Evolutionary conservation across 1,139 yeast genomes (phyloP).

Genomic region (Debaryomyces nepalensis): DNA sequence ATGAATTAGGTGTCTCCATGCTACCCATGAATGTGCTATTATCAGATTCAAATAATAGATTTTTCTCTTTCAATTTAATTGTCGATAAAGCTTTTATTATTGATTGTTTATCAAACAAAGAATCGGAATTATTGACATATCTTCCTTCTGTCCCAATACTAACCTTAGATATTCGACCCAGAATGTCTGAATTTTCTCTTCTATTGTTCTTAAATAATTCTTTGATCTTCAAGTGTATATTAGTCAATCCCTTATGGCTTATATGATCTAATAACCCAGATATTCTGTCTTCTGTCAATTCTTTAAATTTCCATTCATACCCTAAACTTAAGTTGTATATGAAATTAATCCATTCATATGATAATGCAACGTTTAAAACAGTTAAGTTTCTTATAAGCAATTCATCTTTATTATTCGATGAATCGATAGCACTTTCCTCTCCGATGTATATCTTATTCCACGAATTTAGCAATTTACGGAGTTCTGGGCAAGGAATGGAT

Average conservation of each 20-base stretch:
- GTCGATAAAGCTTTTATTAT: slow-evolving; percentile 28
- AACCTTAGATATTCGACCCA: slow-evolving; percentile 2
- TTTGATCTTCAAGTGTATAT: slow-evolving; percentile 29
- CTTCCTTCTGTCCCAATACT: too few species aligned
- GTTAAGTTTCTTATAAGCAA: slow-evolving; percentile 39
- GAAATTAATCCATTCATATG: slow-evolving; percentile 46
- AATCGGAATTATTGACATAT: slow-evolving; percentile 14
- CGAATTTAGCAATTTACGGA: slow-evolving; percentile 29
- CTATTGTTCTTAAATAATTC: slow-evolving; percentile 25
- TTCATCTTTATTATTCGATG: slow-evolving; percentile 26
- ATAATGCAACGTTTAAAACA: slow-evolving; percentile 32
- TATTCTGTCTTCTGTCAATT: slow-evolving; percentile 37
- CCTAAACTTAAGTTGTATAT: slow-evolving; percentile 44
- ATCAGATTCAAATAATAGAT: slow-evolving; percentile 39
- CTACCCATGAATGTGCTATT: slow-evolving; percentile 23
- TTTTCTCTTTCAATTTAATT: slow-evolving; percentile 27
- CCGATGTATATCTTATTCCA: slow-evolving; percentile 51
- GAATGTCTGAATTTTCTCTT: slow-evolving; percentile 13
- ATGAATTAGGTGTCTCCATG: slow-evolving; percentile 21
- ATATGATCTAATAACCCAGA: slow-evolving; percentile 37
- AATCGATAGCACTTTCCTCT: slow-evolving; percentile 12
- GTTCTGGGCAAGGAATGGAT: slow-evolving; percentile 48
- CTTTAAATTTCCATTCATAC: slow-evolving; percentile 44
- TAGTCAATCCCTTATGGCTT: slow-evolving; percentile 30
- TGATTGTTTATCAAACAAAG: slow-evolving; percentile 23